phyloP scores from a whole-genome alignment of 1,284 basidiomycete species.

The Kwoniella shivajii region DNA sequence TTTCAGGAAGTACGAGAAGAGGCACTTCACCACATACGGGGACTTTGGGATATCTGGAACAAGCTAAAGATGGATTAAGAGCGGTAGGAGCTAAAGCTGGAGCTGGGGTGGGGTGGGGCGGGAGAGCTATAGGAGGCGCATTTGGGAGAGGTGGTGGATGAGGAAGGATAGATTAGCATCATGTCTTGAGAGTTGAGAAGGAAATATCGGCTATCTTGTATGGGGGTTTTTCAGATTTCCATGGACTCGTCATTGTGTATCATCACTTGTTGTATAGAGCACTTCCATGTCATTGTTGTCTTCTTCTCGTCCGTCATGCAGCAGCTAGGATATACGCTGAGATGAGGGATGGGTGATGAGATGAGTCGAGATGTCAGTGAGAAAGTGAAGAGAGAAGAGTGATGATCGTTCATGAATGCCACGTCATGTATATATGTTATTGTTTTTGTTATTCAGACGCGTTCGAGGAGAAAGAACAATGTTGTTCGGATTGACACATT shows the following conservation, averaged over 20 bases:
- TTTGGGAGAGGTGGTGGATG: constrained; percentile 17
- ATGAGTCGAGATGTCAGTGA: too few relatives aligned
- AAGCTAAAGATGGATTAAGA: constrained; percentile 48
- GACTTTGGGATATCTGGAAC: constrained; percentile 46
- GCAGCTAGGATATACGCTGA: too few relatives aligned
- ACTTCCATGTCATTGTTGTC: too few relatives aligned
- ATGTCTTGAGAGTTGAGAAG: too few relatives aligned
- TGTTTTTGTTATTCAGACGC: too few relatives aligned
- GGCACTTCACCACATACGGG: constrained; percentile 16
- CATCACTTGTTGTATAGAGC: not conserved
- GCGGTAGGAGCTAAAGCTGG: constrained; percentile 45
- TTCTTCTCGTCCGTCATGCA: too few relatives aligned
- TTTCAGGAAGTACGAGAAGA: constrained; percentile 6
- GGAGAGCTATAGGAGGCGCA: constrained; percentile 26
- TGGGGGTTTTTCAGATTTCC: not conserved
- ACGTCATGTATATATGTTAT: not conserved
- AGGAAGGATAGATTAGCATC: not conserved
- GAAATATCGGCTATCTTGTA: too few relatives aligned
- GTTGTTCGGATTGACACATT: too few relatives aligned
- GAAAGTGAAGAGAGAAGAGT: too few relatives aligned
- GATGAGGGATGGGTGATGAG: too few relatives aligned
- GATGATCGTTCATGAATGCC: too few relatives aligned
- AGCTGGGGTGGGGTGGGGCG: constrained; percentile 41
- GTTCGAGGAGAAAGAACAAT: too few relatives aligned
- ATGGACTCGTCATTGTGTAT: not conserved